Conservation (phyloP, 2,329 filamentous ascomycete genomes). For the Colletotrichum karsti region DNA sequence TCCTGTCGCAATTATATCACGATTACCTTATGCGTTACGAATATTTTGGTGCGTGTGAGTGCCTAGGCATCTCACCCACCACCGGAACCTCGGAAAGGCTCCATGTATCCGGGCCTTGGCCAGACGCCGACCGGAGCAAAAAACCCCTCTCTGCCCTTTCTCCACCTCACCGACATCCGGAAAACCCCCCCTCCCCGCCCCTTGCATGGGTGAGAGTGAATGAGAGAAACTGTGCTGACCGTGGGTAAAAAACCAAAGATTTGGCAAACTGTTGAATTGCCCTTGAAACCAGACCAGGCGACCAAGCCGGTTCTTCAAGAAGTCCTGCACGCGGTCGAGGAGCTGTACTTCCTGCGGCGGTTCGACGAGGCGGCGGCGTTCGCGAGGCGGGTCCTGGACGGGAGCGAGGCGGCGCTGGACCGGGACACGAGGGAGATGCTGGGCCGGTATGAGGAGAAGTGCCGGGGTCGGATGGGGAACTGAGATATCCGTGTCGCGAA, state of each 20-base stretch:
- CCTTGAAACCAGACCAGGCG: conserved; percentile 41
- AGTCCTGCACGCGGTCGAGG: conserved; percentile 64
- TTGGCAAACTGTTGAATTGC: conserved; percentile 50
- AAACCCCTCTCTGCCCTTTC: neutral
- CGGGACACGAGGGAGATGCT: conserved; percentile 51
- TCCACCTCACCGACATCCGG: neutral
- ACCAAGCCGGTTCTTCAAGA: conserved; percentile 59
- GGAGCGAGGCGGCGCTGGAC: conserved; percentile 46
- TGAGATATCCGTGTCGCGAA: neutral
- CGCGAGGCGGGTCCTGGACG: conserved; percentile 43
- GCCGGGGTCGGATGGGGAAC: conserved; percentile 39
- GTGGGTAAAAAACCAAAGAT: conserved; percentile 45
- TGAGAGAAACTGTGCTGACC: neutral
- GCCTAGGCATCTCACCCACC: too few relatives aligned
- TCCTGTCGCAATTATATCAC: neutral
- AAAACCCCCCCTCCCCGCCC: neutral
- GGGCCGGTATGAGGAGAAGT: conserved; percentile 51
- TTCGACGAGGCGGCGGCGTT: conserved; percentile 56
- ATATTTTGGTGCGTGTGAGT: too few relatives aligned
- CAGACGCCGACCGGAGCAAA: neutral
- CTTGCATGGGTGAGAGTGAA: neutral
- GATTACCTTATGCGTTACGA: neutral
- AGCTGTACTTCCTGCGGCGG: conserved; percentile 62
- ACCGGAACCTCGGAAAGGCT: too few relatives aligned
- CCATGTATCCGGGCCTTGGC: neutral